Base-by-base conservation (phyloP, 2,329 filamentous ascomycete genomes). In the Diaporthe sp. region DNA sequence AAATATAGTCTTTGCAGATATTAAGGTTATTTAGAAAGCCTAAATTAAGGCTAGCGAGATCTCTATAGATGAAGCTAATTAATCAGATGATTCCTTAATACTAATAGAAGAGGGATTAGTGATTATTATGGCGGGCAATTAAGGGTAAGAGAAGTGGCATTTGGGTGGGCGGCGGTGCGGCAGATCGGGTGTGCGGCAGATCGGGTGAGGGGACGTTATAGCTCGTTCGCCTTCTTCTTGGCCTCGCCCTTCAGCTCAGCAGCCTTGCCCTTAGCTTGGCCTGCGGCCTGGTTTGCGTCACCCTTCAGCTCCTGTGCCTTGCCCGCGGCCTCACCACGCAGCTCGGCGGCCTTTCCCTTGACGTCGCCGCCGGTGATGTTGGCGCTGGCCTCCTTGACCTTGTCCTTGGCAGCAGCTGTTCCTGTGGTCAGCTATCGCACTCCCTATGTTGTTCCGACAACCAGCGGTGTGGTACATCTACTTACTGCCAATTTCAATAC, bases 401-500 rank as follows among this genome's bases (percentile, higher is more conserved):
- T 91, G 79, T 81, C 67, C 79, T 83, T 77, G 84, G 85, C 84
- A 76, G 73, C 12, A 31, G 80, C 81, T 59, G 84, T 86, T 87
- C 65, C n/a, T 3, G 5, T 10, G 0, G 5, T 39, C 9, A 31
- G 77, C 57, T 46, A 19, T 12, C 10, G 80, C 55, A 80, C 75
- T 53, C 22, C 31, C 7, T 3, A 8, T 25, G 7, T 28, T 53
- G 15, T 10, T 51, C 19, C 31, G 9, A 13, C 19, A 34, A 28
- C n/a, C 31, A 7, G 2, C 6, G 7, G 12, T 10, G 7, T 19
- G 7, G 19, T 25, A 2, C 12, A 19, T 39, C 22, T 55, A 86
- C 88, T 75, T 85, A 92, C 92, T 82, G 67, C 88, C 88, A 62
- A 86, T 84, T 78, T 93, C 86, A 80, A 93, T 91, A 22, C 90